Percentiles rank a stretch among this genome's conserved stretches.
phyloP scores from a whole-genome alignment of 768 basidiomycete genomes.

The Termitomyces sp. region DNA sequence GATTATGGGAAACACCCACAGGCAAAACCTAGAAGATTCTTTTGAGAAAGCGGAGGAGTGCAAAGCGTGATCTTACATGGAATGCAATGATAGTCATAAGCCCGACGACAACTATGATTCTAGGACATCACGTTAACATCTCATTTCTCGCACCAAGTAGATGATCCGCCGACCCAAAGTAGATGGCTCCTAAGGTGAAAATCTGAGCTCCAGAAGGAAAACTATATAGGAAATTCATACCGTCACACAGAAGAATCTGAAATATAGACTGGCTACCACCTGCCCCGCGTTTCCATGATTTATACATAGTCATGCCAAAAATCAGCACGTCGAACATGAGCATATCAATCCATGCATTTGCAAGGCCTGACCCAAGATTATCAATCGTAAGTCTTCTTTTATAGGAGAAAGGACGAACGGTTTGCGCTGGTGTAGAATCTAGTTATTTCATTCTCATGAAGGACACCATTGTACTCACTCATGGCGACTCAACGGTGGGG shows the following conservation, averaged over 20 bases:
- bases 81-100: neutral
- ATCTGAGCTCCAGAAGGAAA: neutral
- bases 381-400: too few species aligned
- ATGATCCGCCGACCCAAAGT: too few species aligned
- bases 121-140: neutral
- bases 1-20: neutral
- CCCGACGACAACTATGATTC: neutral
- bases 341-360: conserved; percentile 33
- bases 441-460: neutral
- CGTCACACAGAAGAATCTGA: neutral
- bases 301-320: conserved; percentile 35
- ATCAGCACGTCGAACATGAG: conserved; percentile 36
- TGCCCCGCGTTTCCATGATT: conserved; percentile 25
- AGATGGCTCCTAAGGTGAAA: neutral
- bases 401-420: neutral
- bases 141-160: too few species aligned
- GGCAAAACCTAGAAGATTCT: neutral
- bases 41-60: too few species aligned
- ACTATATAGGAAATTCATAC: neutral
- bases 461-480: neutral
- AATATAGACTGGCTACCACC: neutral
- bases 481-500: neutral
- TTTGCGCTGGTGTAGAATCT: neutral
- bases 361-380: conserved; percentile 23
- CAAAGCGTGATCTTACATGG: neutral